Conservation (phyloP, 2,329 filamentous ascomycete species). For the Thielaviopsis punctulata region DNA sequence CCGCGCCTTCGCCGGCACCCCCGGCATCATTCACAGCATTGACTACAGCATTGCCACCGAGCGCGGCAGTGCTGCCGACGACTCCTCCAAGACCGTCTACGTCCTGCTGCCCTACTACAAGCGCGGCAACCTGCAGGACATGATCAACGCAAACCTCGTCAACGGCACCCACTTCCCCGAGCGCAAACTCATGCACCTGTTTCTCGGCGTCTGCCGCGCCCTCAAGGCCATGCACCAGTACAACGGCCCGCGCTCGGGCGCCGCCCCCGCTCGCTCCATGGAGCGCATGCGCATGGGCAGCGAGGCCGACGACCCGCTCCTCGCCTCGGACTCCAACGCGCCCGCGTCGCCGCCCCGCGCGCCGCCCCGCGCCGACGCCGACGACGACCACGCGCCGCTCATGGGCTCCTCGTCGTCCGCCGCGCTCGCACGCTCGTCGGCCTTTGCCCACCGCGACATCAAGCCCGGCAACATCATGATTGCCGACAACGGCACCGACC, state of each 20-base stretch:
- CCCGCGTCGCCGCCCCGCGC: not conserved
- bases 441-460: conserved; percentile 91
- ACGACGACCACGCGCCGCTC: conserved; percentile 64
- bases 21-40: conserved; percentile 72
- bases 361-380: conserved; percentile 30
- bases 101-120: conserved; percentile 92
- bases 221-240: conserved; percentile 87
- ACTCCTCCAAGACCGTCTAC: conserved; percentile 85
- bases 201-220: conserved; percentile 79
- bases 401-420: conserved; percentile 65
- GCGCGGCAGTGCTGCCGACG: conserved; percentile 40
- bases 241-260: conserved; percentile 27
- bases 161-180: conserved; percentile 88
- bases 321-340: conserved; percentile 14
- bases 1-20: conserved; percentile 65
- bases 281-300: conserved; percentile 37
- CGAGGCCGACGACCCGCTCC: conserved; percentile 22
- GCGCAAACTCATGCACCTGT: conserved; percentile 69
- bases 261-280: conserved; percentile 17
- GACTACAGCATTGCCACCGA: conserved; percentile 73
- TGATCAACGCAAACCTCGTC: conserved; percentile 96
- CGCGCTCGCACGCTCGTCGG: conserved; percentile 49
- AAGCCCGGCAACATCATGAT: conserved; percentile 99
- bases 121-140: conserved; percentile 87
- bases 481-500: conserved; percentile 68